phyloP scores from a whole-genome alignment of 2,329 filamentous ascomycete genomes.

The Beauveria bassiana region DNA sequence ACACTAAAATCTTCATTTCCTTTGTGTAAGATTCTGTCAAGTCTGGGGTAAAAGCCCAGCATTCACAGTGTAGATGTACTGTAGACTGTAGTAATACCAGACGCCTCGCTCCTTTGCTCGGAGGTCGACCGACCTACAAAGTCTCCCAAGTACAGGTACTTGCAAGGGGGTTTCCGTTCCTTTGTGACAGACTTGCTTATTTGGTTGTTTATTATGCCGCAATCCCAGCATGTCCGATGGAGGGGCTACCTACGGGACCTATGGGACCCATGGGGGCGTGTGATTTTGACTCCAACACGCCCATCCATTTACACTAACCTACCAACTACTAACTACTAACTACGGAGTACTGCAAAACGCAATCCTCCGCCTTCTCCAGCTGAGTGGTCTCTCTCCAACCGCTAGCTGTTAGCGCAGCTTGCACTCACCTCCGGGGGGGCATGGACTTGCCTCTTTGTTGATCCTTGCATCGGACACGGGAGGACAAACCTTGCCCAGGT shows the following conservation, averaged over 20 bases:
- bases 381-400: background rate
- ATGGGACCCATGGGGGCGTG: no score
- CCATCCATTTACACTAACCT: no score
- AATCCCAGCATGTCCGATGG: no score
- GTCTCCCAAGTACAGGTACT: background rate
- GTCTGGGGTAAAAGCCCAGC: background rate
- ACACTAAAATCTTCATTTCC: no score
- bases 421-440: background rate
- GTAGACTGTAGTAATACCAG: background rate
- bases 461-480: background rate
- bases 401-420: background rate
- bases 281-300: no score
- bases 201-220: no score
- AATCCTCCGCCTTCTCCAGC: background rate
- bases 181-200: no score
- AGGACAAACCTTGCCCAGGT: background rate
- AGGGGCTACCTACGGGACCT: no score
- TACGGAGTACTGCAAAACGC: no score
- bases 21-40: no score
- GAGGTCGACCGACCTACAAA: background rate
- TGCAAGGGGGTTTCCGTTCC: no score
- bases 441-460: background rate
- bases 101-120: background rate
- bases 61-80: background rate
- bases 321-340: no score